Base-by-base conservation (phyloP, 345 rosid species). In the Citrus trifoliata region DNA sequence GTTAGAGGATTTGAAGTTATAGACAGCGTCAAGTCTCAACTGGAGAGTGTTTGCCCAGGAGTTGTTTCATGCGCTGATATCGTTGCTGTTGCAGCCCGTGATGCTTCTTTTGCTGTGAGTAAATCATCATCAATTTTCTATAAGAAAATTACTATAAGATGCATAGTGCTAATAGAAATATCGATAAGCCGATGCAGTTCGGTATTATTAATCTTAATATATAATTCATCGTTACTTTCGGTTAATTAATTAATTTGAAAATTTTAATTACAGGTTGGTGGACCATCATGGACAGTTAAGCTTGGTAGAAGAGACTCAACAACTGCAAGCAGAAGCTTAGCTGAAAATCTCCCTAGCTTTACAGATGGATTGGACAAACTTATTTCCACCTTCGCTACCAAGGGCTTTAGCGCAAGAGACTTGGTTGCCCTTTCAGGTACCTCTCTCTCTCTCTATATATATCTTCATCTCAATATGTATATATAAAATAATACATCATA, bases 51-150 rank as follows among this genome's bases (percentile, higher is more conserved):
- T 0, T 90, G 92, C 72, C 91, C 91, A 0, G 91, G 91, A 1
- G 83, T 89, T 3, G 91, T 90, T 55, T 92, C 95, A 32, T 92
- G 97, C 9, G 93, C 92, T 3, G 97, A 90, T 71, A 81, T 92
- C 10, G 77, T 90, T 0, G 89, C 90, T 14, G 88, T 90, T 16
- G 91, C 93, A 13, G 90, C 92, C 0, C 83, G 88, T 79, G 90
- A 85, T 80, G 87, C 90, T 73, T 82, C 91, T 19, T 77, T 78
- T 42, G 81, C 77, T 80, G 89, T 80, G 64, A 78, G 74, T 78
- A 37, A 25, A 4, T 59, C 24, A 25, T 6, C 12, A 46, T 46
- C 13, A 12, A 46, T 12, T 46, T 12, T 46, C 51, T 46, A 3
- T 4, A 46, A 46, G 5, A 46, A 12, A 3, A 42, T 2, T 46